Evolutionary conservation across 495 filamentous ascomycete species (phyloP).

Genomic region (Penicillium bialowiezense): DNA sequence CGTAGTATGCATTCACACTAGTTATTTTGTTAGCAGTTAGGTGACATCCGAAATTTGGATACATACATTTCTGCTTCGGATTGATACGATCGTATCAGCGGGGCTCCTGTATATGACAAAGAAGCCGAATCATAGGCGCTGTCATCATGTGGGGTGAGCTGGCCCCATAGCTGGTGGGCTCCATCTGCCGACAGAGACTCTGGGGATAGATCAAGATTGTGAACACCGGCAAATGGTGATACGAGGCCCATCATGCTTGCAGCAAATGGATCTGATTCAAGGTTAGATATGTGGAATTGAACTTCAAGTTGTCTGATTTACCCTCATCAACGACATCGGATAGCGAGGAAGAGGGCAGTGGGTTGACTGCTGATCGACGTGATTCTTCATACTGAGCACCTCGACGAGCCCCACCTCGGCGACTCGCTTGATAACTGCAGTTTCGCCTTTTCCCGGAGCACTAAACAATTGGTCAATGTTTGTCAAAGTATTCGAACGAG

Average conservation of each 20-base stretch:
- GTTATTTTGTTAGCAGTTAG: not conserved
- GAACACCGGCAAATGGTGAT: conserved; percentile 14
- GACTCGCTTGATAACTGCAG: conserved; percentile 49
- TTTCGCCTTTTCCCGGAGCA: conserved; percentile 40
- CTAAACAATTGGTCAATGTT: conserved; percentile 16
- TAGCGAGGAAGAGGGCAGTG: not conserved
- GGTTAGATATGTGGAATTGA: not conserved
- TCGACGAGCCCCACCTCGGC: conserved; percentile 45
- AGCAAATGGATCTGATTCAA: conserved; percentile 10
- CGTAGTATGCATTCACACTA: conserved; percentile 48
- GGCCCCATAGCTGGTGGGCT: conserved; percentile 16
- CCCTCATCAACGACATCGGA: conserved; percentile 10
- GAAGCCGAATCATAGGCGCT: conserved; percentile 13
- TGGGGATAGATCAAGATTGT: conserved; percentile 19
- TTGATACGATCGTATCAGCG: conserved; percentile 20
- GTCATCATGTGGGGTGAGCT: conserved; percentile 22
- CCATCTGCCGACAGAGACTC: conserved; percentile 14
- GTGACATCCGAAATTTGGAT: not conserved
- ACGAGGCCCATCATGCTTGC: conserved; percentile 18
- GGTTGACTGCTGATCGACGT: not conserved
- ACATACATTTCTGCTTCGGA: conserved; percentile 28
- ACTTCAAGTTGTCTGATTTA: not conserved
- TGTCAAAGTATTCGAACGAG: not conserved
- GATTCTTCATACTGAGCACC: conserved; percentile 17
- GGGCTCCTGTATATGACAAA: conserved; percentile 2